Base-by-base conservation (phyloP, 768 basidiomycete genomes). In the Russula lepida region DNA sequence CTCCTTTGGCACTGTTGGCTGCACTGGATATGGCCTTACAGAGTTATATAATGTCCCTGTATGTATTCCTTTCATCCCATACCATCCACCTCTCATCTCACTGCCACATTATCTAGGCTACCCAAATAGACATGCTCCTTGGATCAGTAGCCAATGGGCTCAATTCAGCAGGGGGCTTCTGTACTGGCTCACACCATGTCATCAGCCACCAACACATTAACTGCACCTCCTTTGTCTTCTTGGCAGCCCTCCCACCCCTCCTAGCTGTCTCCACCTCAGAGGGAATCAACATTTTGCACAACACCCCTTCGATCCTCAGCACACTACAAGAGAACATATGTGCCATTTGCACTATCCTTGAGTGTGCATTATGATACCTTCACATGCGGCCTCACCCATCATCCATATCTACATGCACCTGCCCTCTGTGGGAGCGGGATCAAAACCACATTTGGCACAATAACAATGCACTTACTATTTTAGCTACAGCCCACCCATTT, bases 121-220 rank as follows among this genome's bases (percentile, higher is more conserved):
- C 59, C 19, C 91, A 94, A 68, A 86, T 98, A 17, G 97, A 99
- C 73, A 93, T 98, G 81, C 79, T 98, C n/a, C 78, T 95, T 2
- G 95, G 94, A 3, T 95, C 92, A 27, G 81, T 92, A 62, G 88
- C 94, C 0, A 92, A 81, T 39, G 88, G 89, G 15, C 81, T 98
- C 21, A 84, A 83, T 61, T 83, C 95, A 0, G 79, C 81, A 2
- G 97, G 95, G 51, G 97, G 97, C 1, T 99, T 98, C 81, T 98
- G 95, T 69, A 92, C 92, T 3, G 97, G 97, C 27, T 88, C 89
- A 1, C 73, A 74, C 19, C 80, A 83, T 43, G 89, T 97, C 32
- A 83, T 92, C 25, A 83, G 91, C 64, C 95, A 99, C 70, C 95
- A 97, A 84, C 93, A 92, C 51, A 97, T 95, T 81, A 98, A 98